Conservation (phyloP, 805 yeast species). For the Komagataella mondaviorum region DNA sequence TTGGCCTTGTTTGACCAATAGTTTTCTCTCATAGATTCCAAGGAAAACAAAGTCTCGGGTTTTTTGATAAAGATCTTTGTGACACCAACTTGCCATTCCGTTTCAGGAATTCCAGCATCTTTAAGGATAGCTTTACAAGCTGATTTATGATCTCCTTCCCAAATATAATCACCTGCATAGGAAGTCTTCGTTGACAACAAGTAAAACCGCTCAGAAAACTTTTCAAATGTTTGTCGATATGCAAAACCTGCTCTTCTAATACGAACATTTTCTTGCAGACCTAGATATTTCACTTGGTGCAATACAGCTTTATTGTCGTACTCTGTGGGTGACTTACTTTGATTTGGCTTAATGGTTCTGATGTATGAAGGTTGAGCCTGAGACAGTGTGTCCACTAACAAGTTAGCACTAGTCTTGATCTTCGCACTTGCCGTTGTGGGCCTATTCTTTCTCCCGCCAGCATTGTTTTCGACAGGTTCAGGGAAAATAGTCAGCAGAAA, state of each 20-base stretch:
- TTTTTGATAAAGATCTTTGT: conserved; percentile 90
- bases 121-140: conserved; percentile 37
- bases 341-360: conserved; percentile 95
- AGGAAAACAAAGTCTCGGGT: conserved; percentile 90
- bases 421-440: conserved; percentile 96
- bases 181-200: conserved; percentile 80
- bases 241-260: conserved; percentile 99
- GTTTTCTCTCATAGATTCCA: conserved; percentile 92
- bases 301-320: conserved; percentile 82
- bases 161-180: conserved; percentile 68
- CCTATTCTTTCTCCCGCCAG: conserved; percentile 43
- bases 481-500: conserved; percentile 56
- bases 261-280: conserved; percentile 92
- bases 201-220: conserved; percentile 90
- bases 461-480: conserved; percentile 46
- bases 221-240: conserved; percentile 90
- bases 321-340: conserved; percentile 80
- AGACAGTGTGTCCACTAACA: conserved; percentile 77
- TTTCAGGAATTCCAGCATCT: conserved; percentile 51
- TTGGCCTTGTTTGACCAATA: conserved; percentile 99
- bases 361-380: conserved; percentile 92
- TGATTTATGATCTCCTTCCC: conserved; percentile 39
- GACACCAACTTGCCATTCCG: conserved; percentile 86
- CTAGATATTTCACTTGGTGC: conserved; percentile 92
- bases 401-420: conserved; percentile 84